phyloP scores from a whole-genome alignment of 208 protist species.

The Angomonas desouzai region DNA sequence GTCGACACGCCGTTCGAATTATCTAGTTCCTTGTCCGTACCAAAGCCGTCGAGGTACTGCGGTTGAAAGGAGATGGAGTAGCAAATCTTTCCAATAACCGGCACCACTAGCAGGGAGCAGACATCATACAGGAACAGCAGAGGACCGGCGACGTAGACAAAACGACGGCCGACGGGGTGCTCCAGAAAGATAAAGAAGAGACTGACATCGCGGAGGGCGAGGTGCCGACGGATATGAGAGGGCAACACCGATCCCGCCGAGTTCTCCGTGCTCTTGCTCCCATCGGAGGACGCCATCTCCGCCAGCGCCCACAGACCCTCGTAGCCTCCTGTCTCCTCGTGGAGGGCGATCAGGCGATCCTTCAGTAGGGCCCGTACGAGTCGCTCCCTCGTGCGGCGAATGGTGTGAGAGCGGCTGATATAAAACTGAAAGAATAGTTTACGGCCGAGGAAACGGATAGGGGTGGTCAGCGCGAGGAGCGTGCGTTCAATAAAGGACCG shows the following conservation, averaged over 20 bases:
- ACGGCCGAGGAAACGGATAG: conserved; percentile 30
- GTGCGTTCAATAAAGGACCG: conserved; percentile 24
- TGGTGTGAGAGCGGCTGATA: conserved; percentile 38
- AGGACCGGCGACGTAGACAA: conserved; percentile 40
- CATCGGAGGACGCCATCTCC: conserved; percentile 30
- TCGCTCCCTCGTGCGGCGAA: conserved; percentile 32
- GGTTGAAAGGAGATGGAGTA: conserved; percentile 14
- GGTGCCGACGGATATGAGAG: conserved; percentile 36
- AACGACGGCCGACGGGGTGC: conserved; percentile 46
- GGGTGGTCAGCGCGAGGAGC: conserved; percentile 27
- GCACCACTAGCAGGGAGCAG: conserved; percentile 28
- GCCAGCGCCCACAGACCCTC: conserved; percentile 27
- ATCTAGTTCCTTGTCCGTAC: conserved; percentile 20
- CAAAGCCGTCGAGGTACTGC: conserved; percentile 11
- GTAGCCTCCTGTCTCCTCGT: conserved; percentile 21
- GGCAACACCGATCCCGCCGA: conserved; percentile 34
- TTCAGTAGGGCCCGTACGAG: conserved; percentile 41
- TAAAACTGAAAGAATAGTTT: conserved; percentile 42
- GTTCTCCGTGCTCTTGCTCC: conserved; percentile 24
- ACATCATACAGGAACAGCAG: conserved; percentile 46
- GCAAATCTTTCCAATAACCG: conserved; percentile 25
- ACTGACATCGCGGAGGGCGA: conserved; percentile 35
- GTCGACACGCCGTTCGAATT: conserved; percentile 19
- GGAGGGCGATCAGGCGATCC: conserved; percentile 33
- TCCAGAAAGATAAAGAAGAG: conserved; percentile 62